Conservation (phyloP, 192 early-diverging fungal species). For the Pecoramyces ruminantium region DNA sequence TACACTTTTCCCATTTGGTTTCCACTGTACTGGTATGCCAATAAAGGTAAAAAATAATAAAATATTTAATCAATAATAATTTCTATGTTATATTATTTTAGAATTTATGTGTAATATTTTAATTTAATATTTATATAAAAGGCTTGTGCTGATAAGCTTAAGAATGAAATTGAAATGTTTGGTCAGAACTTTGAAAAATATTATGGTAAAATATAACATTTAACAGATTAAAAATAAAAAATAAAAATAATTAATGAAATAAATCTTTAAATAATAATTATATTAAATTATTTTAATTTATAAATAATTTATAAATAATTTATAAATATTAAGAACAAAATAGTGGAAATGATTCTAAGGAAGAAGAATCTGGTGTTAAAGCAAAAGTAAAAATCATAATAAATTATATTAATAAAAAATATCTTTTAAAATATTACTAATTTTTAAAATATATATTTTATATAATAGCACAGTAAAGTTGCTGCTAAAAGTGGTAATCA, state of each 20-base stretch:
- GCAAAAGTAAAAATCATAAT: conserved; percentile 24
- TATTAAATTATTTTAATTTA: no score
- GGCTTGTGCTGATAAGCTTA: conserved; percentile 75
- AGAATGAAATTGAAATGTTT: conserved; percentile 67
- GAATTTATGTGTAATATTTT: no score
- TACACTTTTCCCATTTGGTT: conserved; percentile 86
- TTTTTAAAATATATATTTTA: neutral
- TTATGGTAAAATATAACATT: conserved; percentile 12
- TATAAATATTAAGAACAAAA: no score
- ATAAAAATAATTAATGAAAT: no score
- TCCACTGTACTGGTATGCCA: conserved; percentile 98
- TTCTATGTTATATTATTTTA: no score
- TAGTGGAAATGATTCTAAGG: neutral
- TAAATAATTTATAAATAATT: no score
- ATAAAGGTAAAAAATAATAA: conserved; percentile 73
- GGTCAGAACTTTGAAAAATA: conserved; percentile 49
- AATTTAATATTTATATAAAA: conserved; percentile 7
- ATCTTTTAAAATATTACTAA: neutral
- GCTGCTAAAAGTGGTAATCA: conserved; percentile 65
- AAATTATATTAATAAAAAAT: conserved; percentile 14
- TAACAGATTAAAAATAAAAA: no score
- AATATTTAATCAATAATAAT: no score
- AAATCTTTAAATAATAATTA: no score
- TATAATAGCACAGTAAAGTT: conserved; percentile 57
- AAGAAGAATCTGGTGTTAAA: conserved; percentile 3